Evolutionary conservation across 768 basidiomycete genomes (phyloP).

Genomic region (Termitomyces sp.): DNA sequence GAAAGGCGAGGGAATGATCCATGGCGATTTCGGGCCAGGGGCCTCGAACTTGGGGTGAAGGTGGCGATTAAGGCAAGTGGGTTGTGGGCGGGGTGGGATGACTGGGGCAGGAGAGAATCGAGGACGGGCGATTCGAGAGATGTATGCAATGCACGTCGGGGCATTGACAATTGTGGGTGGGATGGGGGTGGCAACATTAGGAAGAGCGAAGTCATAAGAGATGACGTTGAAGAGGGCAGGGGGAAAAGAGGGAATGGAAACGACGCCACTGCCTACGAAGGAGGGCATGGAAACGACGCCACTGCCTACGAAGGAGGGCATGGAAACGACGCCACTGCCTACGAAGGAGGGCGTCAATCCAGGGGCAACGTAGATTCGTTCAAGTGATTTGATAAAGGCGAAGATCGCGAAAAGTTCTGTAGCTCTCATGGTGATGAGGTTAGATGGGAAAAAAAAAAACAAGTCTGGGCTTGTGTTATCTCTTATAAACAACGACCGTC

Average conservation of each 20-base stretch:
- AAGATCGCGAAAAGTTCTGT: not conserved
- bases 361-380: not conserved
- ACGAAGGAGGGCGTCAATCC: not conserved
- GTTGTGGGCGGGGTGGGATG: not conserved
- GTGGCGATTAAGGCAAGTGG: conserved; percentile 3
- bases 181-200: not conserved
- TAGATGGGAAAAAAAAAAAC: not conserved
- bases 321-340: not conserved
- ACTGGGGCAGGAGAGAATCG: not conserved
- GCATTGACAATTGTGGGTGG: not conserved
- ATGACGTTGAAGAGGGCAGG: not conserved
- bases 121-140: conserved; percentile 1
- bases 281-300: not conserved
- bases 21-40: conserved; percentile 1
- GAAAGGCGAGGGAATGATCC: not conserved
- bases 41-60: conserved; percentile 5
- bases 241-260: not conserved
- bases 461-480: not conserved
- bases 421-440: not conserved
- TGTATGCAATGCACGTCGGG: not conserved
- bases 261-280: not conserved
- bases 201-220: not conserved
- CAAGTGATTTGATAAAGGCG: not conserved
- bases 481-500: not conserved
- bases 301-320: not conserved